Evolutionary conservation across 257 asterid genomes (phyloP).

Genomic region (Ilex asprella): DNA sequence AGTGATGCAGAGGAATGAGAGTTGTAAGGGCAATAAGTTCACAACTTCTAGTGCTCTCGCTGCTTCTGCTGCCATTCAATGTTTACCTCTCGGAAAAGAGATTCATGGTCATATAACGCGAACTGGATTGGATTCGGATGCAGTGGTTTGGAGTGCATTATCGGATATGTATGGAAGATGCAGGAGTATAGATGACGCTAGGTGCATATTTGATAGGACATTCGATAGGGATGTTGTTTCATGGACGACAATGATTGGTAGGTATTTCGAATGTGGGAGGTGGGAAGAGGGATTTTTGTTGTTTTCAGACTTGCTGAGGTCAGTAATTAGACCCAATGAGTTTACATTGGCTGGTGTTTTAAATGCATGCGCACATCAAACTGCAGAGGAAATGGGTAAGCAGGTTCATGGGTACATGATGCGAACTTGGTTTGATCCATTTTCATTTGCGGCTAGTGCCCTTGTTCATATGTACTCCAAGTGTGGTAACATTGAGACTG

Average conservation of each 20-base stretch:
- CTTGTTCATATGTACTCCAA: constrained; percentile 76
- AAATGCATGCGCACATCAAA: constrained; percentile 54
- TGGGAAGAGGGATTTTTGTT: constrained; percentile 55
- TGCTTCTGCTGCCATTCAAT: constrained; percentile 63
- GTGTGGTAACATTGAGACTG: constrained; percentile 56
- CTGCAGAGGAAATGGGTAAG: constrained; percentile 49
- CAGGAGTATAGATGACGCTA: constrained; percentile 65
- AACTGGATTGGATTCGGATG: constrained; percentile 62
- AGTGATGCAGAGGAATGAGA: constrained; percentile 45
- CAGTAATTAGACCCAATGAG: constrained; percentile 58
- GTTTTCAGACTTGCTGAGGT: constrained; percentile 37
- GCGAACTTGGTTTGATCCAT: constrained; percentile 47
- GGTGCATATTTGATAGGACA: constrained; percentile 50
- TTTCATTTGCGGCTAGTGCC: constrained; percentile 63
- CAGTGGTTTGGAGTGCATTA: constrained; percentile 65
- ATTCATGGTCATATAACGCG: constrained; percentile 57
- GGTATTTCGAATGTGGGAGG: constrained; percentile 60
- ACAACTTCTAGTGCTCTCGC: constrained; percentile 64
- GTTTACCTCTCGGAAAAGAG: constrained; percentile 57
- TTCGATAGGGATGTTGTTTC: constrained; percentile 57
- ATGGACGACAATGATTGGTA: constrained; percentile 77
- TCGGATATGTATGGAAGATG: constrained; percentile 73
- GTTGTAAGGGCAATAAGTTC: constrained; percentile 35
- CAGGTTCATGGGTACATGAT: constrained; percentile 70
- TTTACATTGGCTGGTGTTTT: constrained; percentile 58